Evolutionary conservation across 345 rosid genomes (phyloP), one percentile per base, ranked within the genome.

Genomic region (Eucalyptus grandis): DNA sequence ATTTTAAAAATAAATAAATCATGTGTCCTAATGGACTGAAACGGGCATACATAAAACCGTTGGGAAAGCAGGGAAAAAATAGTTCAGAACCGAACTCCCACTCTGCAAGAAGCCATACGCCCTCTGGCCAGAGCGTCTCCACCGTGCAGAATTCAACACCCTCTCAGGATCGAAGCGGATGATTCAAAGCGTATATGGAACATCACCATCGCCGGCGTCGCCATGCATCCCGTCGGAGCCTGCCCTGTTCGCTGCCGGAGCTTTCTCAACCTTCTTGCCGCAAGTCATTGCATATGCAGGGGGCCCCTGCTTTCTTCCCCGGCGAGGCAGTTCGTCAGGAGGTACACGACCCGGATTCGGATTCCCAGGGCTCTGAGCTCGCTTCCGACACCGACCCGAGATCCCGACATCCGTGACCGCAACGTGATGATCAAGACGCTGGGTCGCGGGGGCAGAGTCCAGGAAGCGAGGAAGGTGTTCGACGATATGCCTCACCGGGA

Each of bases 401-500:
- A 56, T 88, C 86, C 86, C 22, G 91, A 91, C 86, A 91, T 60
- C 8, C 90, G 88, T 7, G 89, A 91, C 86, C 90, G 90, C 19
- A 93, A 94, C 58, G 90, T 91, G 11, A 49, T 58, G 67, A 91
- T 92, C 44, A 51, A 91, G 3, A 88, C 89, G 37, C 88, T 93
- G 54, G 95, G 95, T 14, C 8, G 92, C 49, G 56, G 82, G 49
- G 93, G 96, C 62, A 47, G 60, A 46, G 91, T 93, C 90, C 53
- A 86, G 19, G 88, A 85, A 87, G 95, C 95, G 14, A 88, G 91
- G 90, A 87, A 92, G 80, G 8, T 93, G 92, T 95, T 95, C 62
- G 92, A 93, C 67, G 93, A 92, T 94, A 92, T 94, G 93, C 90
- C 89, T 89, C 89, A 11, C 27, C 85, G 83, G 44, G 95, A 93